Base-by-base conservation (phyloP, 179 eudicot species). In the Spinacia oleracea region DNA sequence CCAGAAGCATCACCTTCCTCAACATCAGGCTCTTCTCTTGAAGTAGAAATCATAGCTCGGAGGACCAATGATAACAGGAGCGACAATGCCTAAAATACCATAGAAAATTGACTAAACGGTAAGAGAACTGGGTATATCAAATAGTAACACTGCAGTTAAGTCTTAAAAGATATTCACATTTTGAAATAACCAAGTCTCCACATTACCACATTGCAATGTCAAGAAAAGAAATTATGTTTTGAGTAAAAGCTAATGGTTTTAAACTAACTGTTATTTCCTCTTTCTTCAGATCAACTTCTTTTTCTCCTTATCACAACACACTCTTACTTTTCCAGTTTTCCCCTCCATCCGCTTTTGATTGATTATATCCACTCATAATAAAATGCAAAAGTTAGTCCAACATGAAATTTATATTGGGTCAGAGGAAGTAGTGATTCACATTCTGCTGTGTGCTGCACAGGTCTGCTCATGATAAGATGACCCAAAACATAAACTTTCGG, bases 51-150 rank as follows among this genome's bases (percentile, higher is more conserved):
- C 86, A 90, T 83, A 73, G 91, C 87, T 77, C 89, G 86, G 70
- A 92, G 85, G 55, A 88, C 73, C 77, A 89, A 69, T 31, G 97
- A 86, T 60, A 92, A 81, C 58, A 92, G 84, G 73, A 92, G 78
- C 50, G 91, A 88, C 25, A 88, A 55, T 23, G 83, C 93, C 97
- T 92, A 85, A 43, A 80, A 20, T 70, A 38, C 73, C 25, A 76
- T 23, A 58, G 48, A 20, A 67, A 78, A 35, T 40, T 63, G 62
- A 32, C 16, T 53, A 45, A 2, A 29, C 7, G 31, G 32, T 71
- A 5, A 72, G 27, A 72, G 8, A 51, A 9, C 3, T 27, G 9
- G 29, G 31, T 15, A 50, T 10, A 32, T 11, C 35, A 32, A 16
- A 46, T 70, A 5, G 1, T 29, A 48, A 9, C 40, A 20, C 3